phyloP scores from a whole-genome alignment of 768 basidiomycete genomes.

The Termitomyces sp. region DNA sequence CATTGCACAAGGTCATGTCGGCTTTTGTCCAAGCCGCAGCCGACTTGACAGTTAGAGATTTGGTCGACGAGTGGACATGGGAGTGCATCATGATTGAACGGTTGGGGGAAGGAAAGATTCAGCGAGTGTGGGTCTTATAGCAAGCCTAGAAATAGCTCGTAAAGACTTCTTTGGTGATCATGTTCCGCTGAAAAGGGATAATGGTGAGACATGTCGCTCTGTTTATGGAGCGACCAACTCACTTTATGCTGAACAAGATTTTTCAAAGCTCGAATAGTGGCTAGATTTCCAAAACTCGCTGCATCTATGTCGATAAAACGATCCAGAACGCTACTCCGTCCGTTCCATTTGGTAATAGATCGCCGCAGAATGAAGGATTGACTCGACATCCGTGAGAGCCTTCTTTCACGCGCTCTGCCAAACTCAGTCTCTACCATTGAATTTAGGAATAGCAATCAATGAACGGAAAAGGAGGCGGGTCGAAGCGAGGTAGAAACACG shows the following conservation, averaged over 20 bases:
- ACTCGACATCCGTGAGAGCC: background rate
- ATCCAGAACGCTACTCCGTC: background rate
- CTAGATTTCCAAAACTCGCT: background rate
- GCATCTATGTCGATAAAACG: background rate
- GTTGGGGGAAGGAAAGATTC: background rate
- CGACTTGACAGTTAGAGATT: slow-evolving; percentile 3
- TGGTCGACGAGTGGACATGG: background rate
- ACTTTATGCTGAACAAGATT: background rate
- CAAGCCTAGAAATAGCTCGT: background rate
- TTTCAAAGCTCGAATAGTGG: background rate
- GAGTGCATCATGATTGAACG: background rate
- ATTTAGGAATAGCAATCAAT: background rate
- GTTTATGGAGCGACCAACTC: background rate
- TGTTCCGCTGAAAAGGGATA: background rate
- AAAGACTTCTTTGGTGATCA: background rate
- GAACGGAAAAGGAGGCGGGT: background rate
- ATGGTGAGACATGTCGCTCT: background rate
- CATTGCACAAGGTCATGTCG: slow-evolving; percentile 10
- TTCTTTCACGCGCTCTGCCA: background rate
- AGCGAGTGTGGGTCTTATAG: background rate
- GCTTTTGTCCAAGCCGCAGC: slow-evolving; percentile 12
- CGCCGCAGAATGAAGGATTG: background rate
- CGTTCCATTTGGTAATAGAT: background rate
- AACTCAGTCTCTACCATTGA: background rate
- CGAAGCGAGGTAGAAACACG: background rate